Conservation (phyloP, 176 grass and related monocot genomes). For the Musa beccarii region DNA sequence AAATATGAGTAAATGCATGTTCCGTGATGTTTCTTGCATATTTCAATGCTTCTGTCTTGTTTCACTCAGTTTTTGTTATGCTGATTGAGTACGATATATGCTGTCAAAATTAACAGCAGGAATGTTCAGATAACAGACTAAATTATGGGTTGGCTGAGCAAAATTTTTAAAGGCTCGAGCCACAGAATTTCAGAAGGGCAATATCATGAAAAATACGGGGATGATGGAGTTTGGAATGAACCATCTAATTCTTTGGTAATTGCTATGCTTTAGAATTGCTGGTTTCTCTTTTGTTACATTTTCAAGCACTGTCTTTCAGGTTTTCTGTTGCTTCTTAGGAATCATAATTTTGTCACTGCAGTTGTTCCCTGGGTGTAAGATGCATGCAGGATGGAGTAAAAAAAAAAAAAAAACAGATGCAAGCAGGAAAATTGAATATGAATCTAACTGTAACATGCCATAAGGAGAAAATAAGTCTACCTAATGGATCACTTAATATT, state of each 20-base stretch:
- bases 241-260: constrained; percentile 33
- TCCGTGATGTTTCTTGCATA: neutral
- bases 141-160: constrained; percentile 19
- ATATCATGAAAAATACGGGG: constrained; percentile 27
- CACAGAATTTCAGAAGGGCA: constrained; percentile 50
- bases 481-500: neutral
- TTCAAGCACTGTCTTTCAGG: neutral
- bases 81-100: constrained; percentile 1
- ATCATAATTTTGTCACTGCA: neutral
- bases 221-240: constrained; percentile 40
- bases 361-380: neutral
- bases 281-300: neutral
- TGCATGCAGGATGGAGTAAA: neutral
- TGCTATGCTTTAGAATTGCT: neutral
- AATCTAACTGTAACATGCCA: neutral
- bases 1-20: neutral
- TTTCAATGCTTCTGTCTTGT: neutral
- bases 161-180: constrained; percentile 20
- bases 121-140: constrained; percentile 2
- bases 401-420: neutral
- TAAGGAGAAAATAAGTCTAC: neutral
- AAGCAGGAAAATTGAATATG: neutral
- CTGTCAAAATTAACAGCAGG: constrained; percentile 23
- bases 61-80: neutral
- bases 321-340: neutral